phyloP scores from a whole-genome alignment of 2,329 filamentous ascomycete genomes.

The Nannizzia gypsea region DNA sequence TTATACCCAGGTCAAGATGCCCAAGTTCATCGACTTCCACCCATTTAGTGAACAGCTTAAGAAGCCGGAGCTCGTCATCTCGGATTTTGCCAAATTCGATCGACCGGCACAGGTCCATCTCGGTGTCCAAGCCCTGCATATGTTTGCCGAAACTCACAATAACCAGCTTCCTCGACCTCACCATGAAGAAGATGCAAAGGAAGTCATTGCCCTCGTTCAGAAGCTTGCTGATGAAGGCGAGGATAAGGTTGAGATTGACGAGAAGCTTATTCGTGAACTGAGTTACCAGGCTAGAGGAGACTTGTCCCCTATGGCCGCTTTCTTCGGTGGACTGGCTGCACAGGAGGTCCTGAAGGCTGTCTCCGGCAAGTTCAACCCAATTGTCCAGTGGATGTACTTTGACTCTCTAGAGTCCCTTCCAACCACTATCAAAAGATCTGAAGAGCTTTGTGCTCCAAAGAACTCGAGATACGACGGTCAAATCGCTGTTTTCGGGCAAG shows the following conservation, averaged over 20 bases:
- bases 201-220: conserved; percentile 64
- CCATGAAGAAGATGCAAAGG: conserved; percentile 69
- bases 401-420: conserved; percentile 95
- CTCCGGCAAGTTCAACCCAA: conserved; percentile 94
- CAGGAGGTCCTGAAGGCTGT: conserved; percentile 95
- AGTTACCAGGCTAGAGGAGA: conserved; percentile 92
- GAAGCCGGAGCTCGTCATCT: conserved; percentile 79
- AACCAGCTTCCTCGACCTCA: conserved; percentile 69
- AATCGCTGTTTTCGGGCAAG: conserved; percentile 86
- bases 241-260: conserved; percentile 71
- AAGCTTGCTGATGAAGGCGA: conserved; percentile 54
- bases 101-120: conserved; percentile 83
- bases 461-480: conserved; percentile 90
- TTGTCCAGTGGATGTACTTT: conserved; percentile 93
- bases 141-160: conserved; percentile 61
- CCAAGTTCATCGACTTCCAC: conserved; percentile 84
- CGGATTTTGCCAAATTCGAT: conserved; percentile 97
- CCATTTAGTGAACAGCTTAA: conserved; percentile 64
- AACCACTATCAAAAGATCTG: conserved; percentile 58
- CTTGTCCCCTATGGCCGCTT: conserved; percentile 79
- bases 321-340: conserved; percentile 86
- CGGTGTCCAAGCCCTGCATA: conserved; percentile 83
- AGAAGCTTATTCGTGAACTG: conserved; percentile 84
- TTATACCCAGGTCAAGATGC: conserved; percentile 97
- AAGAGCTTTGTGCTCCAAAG: conserved; percentile 76